Conservation (phyloP, 805 yeast species). For the Saccharomycopsis fodiens region DNA sequence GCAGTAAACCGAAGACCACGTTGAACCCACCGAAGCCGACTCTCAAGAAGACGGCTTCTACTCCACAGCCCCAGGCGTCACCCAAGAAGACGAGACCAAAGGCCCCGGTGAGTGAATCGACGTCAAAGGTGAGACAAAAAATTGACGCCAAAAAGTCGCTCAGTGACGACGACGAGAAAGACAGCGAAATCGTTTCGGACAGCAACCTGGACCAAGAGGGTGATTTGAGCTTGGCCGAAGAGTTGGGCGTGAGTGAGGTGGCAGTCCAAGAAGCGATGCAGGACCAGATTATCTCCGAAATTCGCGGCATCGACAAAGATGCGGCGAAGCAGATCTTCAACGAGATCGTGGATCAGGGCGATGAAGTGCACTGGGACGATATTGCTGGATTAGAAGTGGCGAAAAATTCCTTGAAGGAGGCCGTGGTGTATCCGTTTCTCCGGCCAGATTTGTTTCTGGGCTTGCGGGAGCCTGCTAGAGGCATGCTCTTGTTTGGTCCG, state of each 20-base stretch:
- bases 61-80: background rate
- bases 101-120: background rate
- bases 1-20: background rate
- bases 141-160: background rate
- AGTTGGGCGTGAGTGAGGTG: conserved; percentile 24
- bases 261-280: conserved; percentile 26
- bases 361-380: conserved; percentile 93
- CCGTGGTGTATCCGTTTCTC: conserved; percentile 92
- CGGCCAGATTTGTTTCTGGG: conserved; percentile 92
- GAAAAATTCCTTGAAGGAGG: conserved; percentile 81
- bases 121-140: background rate
- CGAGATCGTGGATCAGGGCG: conserved; percentile 87
- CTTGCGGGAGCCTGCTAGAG: conserved; percentile 89
- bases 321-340: conserved; percentile 82
- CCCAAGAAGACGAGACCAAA: background rate
- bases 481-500: conserved; percentile 94
- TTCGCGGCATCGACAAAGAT: conserved; percentile 62
- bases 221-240: conserved; percentile 17
- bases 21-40: background rate
- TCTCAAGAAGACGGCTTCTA: conserved; percentile 1
- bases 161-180: conserved; percentile 21
- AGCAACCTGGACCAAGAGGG: background rate
- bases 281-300: conserved; percentile 25
- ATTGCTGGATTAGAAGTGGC: conserved; percentile 90
- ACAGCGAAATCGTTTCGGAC: conserved; percentile 12